Percentiles rank a stretch among this genome's conserved stretches.
phyloP scores from a whole-genome alignment of 345 rosid species.

The Eucalyptus curtisii region DNA sequence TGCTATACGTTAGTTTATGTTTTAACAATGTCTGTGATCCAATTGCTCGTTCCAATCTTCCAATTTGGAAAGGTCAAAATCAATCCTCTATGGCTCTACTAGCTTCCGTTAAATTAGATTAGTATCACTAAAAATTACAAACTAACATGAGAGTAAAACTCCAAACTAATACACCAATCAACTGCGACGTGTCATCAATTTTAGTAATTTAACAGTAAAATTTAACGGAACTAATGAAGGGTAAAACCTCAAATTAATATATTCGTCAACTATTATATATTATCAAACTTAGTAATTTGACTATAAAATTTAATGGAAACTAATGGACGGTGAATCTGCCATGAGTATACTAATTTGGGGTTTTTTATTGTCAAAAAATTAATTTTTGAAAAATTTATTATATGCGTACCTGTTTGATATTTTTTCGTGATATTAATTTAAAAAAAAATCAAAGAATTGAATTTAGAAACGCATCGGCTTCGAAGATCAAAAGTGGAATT shows the following conservation, averaged over 20 bases:
- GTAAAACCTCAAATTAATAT: fast-evolving
- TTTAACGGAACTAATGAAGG: fast-evolving
- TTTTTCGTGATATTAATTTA: too few relatives aligned
- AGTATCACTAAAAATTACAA: too few relatives aligned
- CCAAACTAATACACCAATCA: too few relatives aligned
- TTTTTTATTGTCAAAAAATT: too few relatives aligned
- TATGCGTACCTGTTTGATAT: fast-evolving
- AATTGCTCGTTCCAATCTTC: too few relatives aligned
- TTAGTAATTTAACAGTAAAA: fast-evolving
- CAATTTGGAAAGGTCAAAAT: too few relatives aligned
- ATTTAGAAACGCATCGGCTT: neutral
- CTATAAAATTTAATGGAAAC: fast-evolving
- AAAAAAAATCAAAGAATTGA: neutral
- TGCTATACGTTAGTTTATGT: too few relatives aligned
- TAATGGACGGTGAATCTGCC: fast-evolving
- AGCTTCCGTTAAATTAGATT: too few relatives aligned
- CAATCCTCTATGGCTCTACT: too few relatives aligned
- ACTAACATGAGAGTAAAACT: too few relatives aligned
- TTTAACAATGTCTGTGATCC: too few relatives aligned
- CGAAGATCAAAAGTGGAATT: neutral
- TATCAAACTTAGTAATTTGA: fast-evolving
- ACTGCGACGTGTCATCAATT: fast-evolving
- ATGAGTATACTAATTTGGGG: fast-evolving
- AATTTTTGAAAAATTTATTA: fast-evolving
- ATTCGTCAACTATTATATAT: fast-evolving